These are phyloP conservation scores for Iberis pinnata DNA, from an alignment of 345 rosid species.

Conservation along the genomic window DNA sequence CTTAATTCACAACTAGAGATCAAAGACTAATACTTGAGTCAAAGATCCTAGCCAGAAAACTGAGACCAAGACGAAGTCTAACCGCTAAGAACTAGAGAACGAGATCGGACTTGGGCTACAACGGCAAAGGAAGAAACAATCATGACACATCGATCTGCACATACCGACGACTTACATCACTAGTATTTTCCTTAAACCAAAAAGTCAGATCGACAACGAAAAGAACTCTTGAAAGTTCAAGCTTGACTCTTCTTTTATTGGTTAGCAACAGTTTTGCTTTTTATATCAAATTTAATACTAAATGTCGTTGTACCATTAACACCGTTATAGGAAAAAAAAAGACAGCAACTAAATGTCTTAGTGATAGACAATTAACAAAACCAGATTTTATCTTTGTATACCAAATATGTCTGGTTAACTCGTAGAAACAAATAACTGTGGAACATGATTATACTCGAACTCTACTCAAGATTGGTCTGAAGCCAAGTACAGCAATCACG, in stretches of 20 bases:
- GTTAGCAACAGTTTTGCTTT: background rate
- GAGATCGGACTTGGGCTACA: no score
- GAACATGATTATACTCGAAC: background rate
- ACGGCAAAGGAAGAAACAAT: no score
- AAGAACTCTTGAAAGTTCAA: background rate
- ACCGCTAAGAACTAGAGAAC: no score
- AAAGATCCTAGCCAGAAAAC: no score
- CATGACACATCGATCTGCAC: no score
- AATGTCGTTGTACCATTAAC: background rate
- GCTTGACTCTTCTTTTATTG: background rate
- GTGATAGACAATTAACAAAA: background rate
- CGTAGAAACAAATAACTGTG: background rate
- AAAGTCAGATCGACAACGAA: constrained; percentile 12
- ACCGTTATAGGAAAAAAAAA: background rate
- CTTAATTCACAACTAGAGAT: no score
- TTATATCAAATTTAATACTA: background rate
- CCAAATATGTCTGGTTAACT: background rate
- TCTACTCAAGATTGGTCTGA: no score
- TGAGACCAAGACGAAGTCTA: no score
- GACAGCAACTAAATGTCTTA: background rate
- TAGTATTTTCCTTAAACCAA: constrained; percentile 10
- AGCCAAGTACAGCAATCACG: no score
- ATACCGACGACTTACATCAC: no score
- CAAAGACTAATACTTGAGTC: no score
- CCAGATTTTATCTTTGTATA: constrained; percentile 5